Evolutionary conservation across 441 rosid species (phyloP).

Genomic region (Brassica hybrid): DNA sequence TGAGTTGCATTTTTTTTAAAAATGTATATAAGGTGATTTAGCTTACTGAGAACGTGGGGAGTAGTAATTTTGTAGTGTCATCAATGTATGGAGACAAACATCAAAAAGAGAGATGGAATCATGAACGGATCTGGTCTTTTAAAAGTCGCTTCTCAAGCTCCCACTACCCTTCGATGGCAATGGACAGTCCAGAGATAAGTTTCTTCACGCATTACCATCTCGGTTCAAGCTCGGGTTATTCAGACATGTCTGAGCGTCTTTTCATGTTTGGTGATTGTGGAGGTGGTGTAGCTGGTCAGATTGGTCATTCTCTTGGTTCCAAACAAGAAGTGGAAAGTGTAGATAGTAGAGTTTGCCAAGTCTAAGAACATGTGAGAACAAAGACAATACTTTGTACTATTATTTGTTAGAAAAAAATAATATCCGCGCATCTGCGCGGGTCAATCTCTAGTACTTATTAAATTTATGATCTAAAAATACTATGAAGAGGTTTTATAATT

Average conservation of each 20-base stretch:
- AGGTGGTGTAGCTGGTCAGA: background rate
- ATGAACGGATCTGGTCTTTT: conserved; percentile 79
- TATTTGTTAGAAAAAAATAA: too few species aligned
- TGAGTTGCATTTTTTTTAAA: background rate
- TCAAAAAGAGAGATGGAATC: conserved; percentile 88
- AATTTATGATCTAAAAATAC: too few species aligned
- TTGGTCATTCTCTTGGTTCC: too few species aligned
- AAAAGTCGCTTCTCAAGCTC: background rate
- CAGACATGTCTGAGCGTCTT: background rate
- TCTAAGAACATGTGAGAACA: too few species aligned
- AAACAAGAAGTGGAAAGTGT: background rate
- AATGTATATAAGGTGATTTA: conserved; percentile 68
- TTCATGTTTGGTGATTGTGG: background rate
- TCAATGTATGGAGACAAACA: conserved; percentile 98
- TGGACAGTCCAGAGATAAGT: background rate
- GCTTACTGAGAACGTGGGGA: conserved; percentile 93
- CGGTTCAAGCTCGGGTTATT: background rate
- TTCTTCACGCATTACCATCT: background rate
- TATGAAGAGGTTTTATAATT: background rate
- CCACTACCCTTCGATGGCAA: background rate
- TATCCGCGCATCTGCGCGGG: too few species aligned
- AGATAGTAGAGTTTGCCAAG: too few species aligned
- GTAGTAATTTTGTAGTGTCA: conserved; percentile 79
- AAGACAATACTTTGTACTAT: too few species aligned
- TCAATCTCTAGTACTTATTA: too few species aligned